Base-by-base conservation (phyloP, 768 basidiomycete genomes). In the Pseudohyphozyma bogoriensis region DNA sequence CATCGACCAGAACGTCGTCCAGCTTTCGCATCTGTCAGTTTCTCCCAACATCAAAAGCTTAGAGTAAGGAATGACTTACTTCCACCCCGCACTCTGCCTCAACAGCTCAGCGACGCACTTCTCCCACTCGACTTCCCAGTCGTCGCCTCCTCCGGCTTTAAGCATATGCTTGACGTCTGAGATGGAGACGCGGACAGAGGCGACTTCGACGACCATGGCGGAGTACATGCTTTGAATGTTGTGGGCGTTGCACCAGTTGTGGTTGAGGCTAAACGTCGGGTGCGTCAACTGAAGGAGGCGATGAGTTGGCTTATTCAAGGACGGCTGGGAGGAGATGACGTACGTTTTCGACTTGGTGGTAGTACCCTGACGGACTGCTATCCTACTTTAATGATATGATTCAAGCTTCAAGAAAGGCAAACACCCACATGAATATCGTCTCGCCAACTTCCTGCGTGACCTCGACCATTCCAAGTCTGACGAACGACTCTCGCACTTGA, bases 181-280 rank as follows among this genome's bases (percentile, higher is more conserved):
- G 35, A 69, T 57, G 15, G 62, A 64, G 2, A 58, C 63, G 2
- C 58, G 36, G 11, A 54, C 59, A 4, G 54, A 26, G 4, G 18
- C 39, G 10, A 60, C 65, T 47, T 63, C 62, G 11, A 33, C 35
- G n/a, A 39, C 51, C n/a, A 69, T 59, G 13, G 58, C 31, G 2
- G 10, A 2, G 51, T 62, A 69, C 20, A 69, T 40, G 8, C 50
- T 3, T 0, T 42, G 32, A 9, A 69, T 56, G 47, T 62, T 65
- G 46, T 60, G 56, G 13, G 56, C 15, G 59, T 67, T 69, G 29
- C 35, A 39, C 68, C 68, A 69, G 51, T 69, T 69, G 59, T 64
- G 65, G 51, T 69, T 69, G 24, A 69, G 63, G 28, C 58, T 60
- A 37, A 69, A 16, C 13, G 66, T 66, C 44, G 58, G 66, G 36